Evolutionary conservation across 805 yeast species (phyloP), one percentile per base, ranked within the genome.

Genomic region (Candida morakotiae): DNA sequence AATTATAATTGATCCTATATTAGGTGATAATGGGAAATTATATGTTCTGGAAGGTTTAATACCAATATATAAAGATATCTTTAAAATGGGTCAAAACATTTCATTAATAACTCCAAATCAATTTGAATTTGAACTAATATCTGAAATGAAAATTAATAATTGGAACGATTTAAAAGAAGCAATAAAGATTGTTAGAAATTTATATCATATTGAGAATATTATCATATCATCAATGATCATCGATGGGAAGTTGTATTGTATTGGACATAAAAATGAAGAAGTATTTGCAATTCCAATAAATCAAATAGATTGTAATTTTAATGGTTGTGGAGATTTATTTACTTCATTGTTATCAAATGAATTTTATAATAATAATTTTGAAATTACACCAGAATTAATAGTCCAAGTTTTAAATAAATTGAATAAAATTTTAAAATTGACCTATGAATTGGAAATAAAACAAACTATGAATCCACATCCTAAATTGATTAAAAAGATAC

Each of bases 21-120:
- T 91, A 55, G 98, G 98, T 9, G 98, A 91, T 53, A 82, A 87
- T 48, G 96, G 96, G 1, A 71, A 67, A 40, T 58, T 88, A 3
- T 91, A 91, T 55, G 96, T 91, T 1, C 71, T 71, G 40, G 72
- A 70, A 37, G 71, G 63, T 9, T 69, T 81, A 18, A 63, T 82
- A 0, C 75, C 76, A 0, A 56, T 70, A 2, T 82, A 81, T 51
- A 63, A 66, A 46, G 43, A 64, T 9, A 59, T 81, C n/a, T 53
- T 83, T 24, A 37, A 40, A 9, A 52, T 60, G 4, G 73, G 73
- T 2, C 40, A 47, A 15, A n/a, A n/a, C n/a, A 71, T 83, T 1
- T 65, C 67, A 28, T 48, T 82, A 25, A 71, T 75, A 2, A 79
- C 88, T 0, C 91, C 93, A 1, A 84, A 84, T 52, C 89, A 83